Base-by-base conservation (phyloP, 306 rosid genomes). In the Pueraria montana region DNA sequence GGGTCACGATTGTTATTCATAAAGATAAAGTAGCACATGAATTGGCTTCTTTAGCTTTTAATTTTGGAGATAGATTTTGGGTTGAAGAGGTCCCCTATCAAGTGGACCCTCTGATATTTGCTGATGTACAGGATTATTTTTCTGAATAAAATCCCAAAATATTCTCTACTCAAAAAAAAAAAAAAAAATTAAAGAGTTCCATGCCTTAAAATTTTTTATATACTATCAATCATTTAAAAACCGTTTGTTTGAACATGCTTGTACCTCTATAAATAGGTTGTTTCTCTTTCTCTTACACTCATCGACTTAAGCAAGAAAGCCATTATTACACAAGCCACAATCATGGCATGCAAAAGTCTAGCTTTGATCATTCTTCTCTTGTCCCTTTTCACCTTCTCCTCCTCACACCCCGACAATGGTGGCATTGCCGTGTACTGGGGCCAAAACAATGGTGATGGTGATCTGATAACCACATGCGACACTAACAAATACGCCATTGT, bases 391-490 rank as follows among this genome's bases (percentile, higher is more conserved):
- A 14, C 43, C 2, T 14, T 63, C 11, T 63, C 69, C 0, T 13
- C 21, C 11, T 63, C 69, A 14, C 10, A 7, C 2, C 5, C 42
- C 3, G 5, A 2, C 42, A 16, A 14, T 1, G 69, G 43, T 14
- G 69, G 81, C 2, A 80, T 89, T 6, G 89, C 91, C n/a, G 34
- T 86, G 18, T 91, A 86, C 32, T 89, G 92, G 66, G 66, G 66
- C 1, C 66, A 24, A 59, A 0, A 59, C 36, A 0, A 0, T 24
- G 0, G n/a, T 7, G 92, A 89, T 55, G 86, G 88, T 5, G 77
- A 76, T 53, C 69, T 91, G 10, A 43, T n/a, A 0, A 46, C 69
- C 16, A 56, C 93, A 20, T 91, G 95, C 17, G 84, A 89, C 69
- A 83, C 85, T 0, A 71, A 85, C 9, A 86, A 45, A 45, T 89